phyloP scores from a whole-genome alignment of 1,284 basidiomycete genomes.

The Coniophora puteana region DNA sequence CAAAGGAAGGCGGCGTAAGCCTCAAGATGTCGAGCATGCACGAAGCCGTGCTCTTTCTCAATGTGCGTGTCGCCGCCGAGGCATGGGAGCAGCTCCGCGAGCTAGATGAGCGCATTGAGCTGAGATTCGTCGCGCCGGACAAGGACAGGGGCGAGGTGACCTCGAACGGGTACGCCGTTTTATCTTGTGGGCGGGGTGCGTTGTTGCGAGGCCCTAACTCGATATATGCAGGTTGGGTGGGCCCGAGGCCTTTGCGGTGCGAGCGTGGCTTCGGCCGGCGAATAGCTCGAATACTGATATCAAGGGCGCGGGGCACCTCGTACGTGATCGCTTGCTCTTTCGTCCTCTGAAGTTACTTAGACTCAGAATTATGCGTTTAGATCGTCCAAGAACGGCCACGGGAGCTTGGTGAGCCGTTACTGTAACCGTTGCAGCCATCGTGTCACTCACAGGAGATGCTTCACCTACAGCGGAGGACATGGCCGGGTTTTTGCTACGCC shows the following conservation, averaged over 20 bases:
- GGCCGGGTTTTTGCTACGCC: too few relatives aligned
- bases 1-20: slow-evolving; percentile 33
- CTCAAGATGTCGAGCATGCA: slow-evolving; percentile 63
- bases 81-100: slow-evolving; percentile 39
- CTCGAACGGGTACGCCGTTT: too few relatives aligned
- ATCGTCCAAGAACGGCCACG: too few relatives aligned
- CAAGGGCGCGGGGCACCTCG: slow-evolving; percentile 51
- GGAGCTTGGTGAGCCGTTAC: too few relatives aligned
- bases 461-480: too few relatives aligned
- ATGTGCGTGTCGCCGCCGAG: slow-evolving; percentile 37
- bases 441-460: too few relatives aligned
- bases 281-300: slow-evolving; percentile 55
- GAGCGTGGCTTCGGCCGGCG: slow-evolving; percentile 52
- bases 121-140: slow-evolving; percentile 50
- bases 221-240: slow-evolving; percentile 21
- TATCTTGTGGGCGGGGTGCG: too few relatives aligned
- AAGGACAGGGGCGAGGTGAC: too few relatives aligned
- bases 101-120: slow-evolving; percentile 44
- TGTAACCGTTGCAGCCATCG: too few relatives aligned
- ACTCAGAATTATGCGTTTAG: too few relatives aligned
- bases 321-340: too few relatives aligned
- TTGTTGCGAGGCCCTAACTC: not conserved
- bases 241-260: slow-evolving; percentile 34
- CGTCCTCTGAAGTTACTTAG: too few relatives aligned
- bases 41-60: slow-evolving; percentile 55